Evolutionary conservation across 805 yeast species (phyloP).

Genomic region (Lachancea nothofagi): DNA sequence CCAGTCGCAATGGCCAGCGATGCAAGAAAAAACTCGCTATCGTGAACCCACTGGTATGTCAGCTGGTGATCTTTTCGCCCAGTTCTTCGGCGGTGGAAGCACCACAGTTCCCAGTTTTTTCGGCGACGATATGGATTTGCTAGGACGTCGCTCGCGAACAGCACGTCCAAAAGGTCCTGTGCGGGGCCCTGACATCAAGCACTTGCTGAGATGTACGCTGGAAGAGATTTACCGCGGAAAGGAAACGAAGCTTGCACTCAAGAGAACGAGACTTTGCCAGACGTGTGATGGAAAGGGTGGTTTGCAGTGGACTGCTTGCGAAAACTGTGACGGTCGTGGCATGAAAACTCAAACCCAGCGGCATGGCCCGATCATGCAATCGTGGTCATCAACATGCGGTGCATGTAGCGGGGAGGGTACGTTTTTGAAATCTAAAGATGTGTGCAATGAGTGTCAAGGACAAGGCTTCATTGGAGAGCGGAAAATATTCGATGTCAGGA

Average conservation of each 20-base stretch:
- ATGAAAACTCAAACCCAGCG: conserved; percentile 36
- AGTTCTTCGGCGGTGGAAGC: conserved; percentile 23
- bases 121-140: conserved; percentile 1
- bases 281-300: conserved; percentile 53
- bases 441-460: conserved; percentile 42
- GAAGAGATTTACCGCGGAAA: conserved; percentile 58
- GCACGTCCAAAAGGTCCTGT: conserved; percentile 2
- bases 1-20: conserved; percentile 14
- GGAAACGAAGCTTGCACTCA: conserved; percentile 47
- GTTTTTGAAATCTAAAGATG: conserved; percentile 28
- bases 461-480: conserved; percentile 42
- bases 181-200: conserved; percentile 50
- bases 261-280: conserved; percentile 44
- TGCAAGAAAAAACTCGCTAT: conserved; percentile 8
- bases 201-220: conserved; percentile 46
- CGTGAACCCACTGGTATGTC: conserved; percentile 14
- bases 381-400: conserved; percentile 41
- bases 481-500: conserved; percentile 46
- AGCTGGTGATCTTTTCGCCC: conserved; percentile 30
- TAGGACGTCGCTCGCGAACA: background rate
- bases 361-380: conserved; percentile 42
- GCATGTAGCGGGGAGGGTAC: conserved; percentile 41
- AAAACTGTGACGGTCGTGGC: conserved; percentile 41
- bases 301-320: conserved; percentile 27
- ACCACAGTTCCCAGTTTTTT: conserved; percentile 7